A percentile compares a stretch with the other conserved stretches of the same genome.
These are phyloP conservation scores for Rhodotorula diobovata DNA, from an alignment of 768 basidiomycete genomes.

Conservation along the genomic window DNA sequence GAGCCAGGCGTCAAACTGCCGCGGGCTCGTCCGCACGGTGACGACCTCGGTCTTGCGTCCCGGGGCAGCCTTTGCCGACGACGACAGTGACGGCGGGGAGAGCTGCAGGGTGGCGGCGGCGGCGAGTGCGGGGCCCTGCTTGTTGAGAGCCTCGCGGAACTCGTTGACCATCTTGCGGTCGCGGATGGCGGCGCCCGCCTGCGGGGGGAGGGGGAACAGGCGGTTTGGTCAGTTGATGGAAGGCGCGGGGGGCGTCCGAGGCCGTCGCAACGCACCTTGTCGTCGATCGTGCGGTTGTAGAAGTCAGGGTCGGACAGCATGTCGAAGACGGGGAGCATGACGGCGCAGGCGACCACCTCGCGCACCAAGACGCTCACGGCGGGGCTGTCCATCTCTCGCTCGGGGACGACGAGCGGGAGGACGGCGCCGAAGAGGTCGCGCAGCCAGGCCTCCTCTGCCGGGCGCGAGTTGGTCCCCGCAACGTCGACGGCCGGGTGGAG, in stretches of 20 bases:
- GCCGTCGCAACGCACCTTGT: conserved; percentile 80
- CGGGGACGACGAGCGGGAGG: conserved; percentile 69
- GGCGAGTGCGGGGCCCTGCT: conserved; percentile 26
- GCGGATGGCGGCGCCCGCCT: conserved; percentile 67
- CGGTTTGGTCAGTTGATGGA: background rate
- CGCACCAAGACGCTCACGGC: conserved; percentile 68
- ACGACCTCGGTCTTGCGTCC: conserved; percentile 57
- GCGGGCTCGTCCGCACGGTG: conserved; percentile 71
- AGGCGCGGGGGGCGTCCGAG: conserved; percentile 14
- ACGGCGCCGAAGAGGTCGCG: conserved; percentile 64
- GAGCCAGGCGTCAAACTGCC: conserved; percentile 86
- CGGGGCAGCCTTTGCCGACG: background rate
- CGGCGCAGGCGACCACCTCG: conserved; percentile 75
- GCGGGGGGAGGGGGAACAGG: background rate
- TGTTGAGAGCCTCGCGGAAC: conserved; percentile 42
- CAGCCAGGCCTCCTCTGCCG: conserved; percentile 83
- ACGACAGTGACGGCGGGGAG: background rate
- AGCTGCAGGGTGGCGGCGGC: background rate
- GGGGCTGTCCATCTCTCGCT: conserved; percentile 65
- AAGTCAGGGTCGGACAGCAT: conserved; percentile 94
- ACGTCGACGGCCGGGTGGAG: conserved; percentile 84
- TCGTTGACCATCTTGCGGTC: conserved; percentile 51
- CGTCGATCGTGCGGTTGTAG: conserved; percentile 89
- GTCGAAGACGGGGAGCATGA: conserved; percentile 81
- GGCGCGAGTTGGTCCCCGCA: conserved; percentile 80